Evolutionary conservation across 2,329 filamentous ascomycete genomes (phyloP), one percentile per base, ranked within the genome.

Genomic region (Metarhizium sp.): DNA sequence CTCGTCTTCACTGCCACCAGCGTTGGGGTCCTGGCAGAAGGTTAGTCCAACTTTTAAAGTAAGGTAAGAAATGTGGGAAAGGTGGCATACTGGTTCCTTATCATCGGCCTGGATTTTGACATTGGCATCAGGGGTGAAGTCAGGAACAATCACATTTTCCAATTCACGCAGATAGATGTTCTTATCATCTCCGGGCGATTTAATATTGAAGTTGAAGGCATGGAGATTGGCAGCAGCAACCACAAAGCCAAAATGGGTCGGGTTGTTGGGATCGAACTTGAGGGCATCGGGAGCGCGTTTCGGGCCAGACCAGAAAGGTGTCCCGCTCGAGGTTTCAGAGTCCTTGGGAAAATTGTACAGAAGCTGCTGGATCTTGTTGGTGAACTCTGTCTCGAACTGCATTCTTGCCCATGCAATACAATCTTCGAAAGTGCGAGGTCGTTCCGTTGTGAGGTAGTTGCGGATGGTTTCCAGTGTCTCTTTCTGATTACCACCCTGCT

Each of bases 61-160:
- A 48, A 32, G 16, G n/a, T 3, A 8, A 6, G 14, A 18, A 42
- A 3, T 10, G 36, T 5, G n/a, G 3, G 2, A n/a, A 43, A 13
- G 29, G 40, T 48, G 32, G 55, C 81, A 74, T 74, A 85, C 82
- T 38, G 92, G 91, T 57, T 99, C 94, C 67, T 86, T 95, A 62
- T 99, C 94, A 67, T 91, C 90, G 4, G 92, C 92, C 72, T 99
- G 94, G 59, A 99, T 99, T 80, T 94, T 97, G 66, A 99, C 90
- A 55, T 85, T 86, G 2, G 92, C 83, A 62, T 92, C 91, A 1
- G 94, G 94, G 54, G 85, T 84, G 71, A 99, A 99, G 69, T 99
- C 94, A 2, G 94, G 92, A 55, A 99, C 85, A 61, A 97, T 96
- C 80, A 96, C 91, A 64, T 92, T 87, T 58, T 95, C 88, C 52